A percentile compares a stretch with the other conserved stretches of the same genome.
These are phyloP conservation scores for Mortierella alpina DNA, from an alignment of 192 early-diverging fungal genomes.

Conservation along the genomic window DNA sequence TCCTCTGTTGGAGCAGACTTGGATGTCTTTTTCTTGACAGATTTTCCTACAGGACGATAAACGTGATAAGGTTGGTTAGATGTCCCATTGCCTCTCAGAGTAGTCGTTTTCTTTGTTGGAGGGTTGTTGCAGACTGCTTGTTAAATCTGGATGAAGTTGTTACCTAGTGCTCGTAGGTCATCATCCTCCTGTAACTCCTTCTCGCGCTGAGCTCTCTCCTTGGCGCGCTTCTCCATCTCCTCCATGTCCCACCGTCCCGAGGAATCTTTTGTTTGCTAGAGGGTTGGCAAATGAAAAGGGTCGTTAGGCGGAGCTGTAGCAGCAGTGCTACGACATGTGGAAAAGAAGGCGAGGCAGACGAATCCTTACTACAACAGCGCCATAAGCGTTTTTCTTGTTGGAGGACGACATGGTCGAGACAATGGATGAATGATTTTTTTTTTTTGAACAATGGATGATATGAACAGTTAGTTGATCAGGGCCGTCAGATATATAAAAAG, in stretches of 20 bases:
- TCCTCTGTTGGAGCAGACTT: slow-evolving; percentile 59
- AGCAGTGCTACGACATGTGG: background rate
- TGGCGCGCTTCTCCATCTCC: slow-evolving; percentile 74
- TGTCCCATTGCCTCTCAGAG: too few species aligned
- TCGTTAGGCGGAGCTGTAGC: background rate
- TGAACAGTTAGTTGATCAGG: background rate
- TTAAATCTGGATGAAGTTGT: background rate
- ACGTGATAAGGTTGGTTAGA: background rate
- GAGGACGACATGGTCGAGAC: slow-evolving; percentile 15
- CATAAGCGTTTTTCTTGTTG: slow-evolving; percentile 47
- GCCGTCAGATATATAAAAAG: too few species aligned
- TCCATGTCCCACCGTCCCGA: slow-evolving; percentile 73
- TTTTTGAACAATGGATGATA: too few species aligned
- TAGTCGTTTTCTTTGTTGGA: background rate
- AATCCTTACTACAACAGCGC: slow-evolving; percentile 27
- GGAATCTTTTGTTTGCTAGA: slow-evolving; percentile 36
- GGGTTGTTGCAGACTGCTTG: background rate
- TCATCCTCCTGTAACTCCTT: slow-evolving; percentile 60
- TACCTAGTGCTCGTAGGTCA: slow-evolving; percentile 67
- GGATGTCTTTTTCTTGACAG: slow-evolving; percentile 31
- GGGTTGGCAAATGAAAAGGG: too few species aligned
- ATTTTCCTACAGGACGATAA: slow-evolving; percentile 40
- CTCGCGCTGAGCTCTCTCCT: slow-evolving; percentile 65
- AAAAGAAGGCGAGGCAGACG: background rate
- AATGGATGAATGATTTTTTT: background rate